These are phyloP conservation scores for Dactylellina sp. DNA, from an alignment of 2,329 filamentous ascomycete genomes.

Conservation along the genomic window DNA sequence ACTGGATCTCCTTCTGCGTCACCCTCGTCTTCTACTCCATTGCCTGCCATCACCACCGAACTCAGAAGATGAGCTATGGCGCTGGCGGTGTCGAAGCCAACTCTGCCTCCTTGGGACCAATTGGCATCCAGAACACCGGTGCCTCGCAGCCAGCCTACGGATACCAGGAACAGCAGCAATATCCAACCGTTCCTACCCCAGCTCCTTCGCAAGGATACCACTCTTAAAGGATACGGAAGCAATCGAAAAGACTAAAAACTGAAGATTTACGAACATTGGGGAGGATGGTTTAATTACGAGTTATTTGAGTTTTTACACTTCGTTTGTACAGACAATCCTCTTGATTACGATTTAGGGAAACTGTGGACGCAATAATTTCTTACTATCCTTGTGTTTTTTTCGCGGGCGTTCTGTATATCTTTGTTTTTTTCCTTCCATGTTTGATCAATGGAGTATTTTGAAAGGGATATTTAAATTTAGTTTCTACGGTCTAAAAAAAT, in stretches of 20 bases:
- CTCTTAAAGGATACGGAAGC: not conserved
- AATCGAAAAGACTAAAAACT: no score
- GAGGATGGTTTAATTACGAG: slow-evolving; percentile 15
- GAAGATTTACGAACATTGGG: not conserved
- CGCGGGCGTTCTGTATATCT: slow-evolving; percentile 13
- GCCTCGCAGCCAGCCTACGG: slow-evolving; percentile 35
- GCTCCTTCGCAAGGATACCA: slow-evolving; percentile 50
- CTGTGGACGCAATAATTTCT: slow-evolving; percentile 15
- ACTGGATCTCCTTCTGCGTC: slow-evolving; percentile 51
- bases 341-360: not conserved
- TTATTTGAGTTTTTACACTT: slow-evolving; percentile 16
- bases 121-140: slow-evolving; percentile 41
- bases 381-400: not conserved
- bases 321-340: slow-evolving; percentile 45
- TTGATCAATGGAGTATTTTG: slow-evolving; percentile 20
- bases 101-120: slow-evolving; percentile 42
- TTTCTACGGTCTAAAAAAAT: slow-evolving; percentile 15
- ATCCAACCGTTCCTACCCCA: slow-evolving; percentile 53
- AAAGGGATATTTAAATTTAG: slow-evolving; percentile 16
- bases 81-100: slow-evolving; percentile 39
- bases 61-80: slow-evolving; percentile 25
- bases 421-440: not conserved
- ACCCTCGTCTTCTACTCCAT: slow-evolving; percentile 52
- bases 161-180: slow-evolving; percentile 46
- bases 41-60: slow-evolving; percentile 48